A percentile compares a stretch with the other conserved stretches of the same genome.
phyloP scores from a whole-genome alignment of 2,329 filamentous ascomycete genomes.

The Ophiostoma populinum region DNA sequence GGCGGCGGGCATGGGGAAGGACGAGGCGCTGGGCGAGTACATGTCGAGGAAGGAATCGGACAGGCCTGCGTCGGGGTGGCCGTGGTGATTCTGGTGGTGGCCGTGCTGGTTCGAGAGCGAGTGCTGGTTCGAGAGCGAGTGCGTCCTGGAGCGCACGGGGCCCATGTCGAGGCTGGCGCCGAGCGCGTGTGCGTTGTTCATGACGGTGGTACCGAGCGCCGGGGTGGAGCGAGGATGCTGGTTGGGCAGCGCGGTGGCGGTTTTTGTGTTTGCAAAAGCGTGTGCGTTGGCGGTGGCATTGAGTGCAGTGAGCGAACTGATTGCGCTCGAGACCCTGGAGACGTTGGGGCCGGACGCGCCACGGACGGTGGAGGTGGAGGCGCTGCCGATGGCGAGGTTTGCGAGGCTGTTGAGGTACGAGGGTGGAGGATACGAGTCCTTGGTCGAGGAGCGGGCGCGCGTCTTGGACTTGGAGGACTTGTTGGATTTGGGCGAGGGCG shows the following conservation, averaged over 20 bases:
- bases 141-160: slow-evolving; percentile 16
- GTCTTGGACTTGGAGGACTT: too few relatives aligned
- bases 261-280: not conserved
- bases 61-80: slow-evolving; percentile 13
- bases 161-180: slow-evolving; percentile 14
- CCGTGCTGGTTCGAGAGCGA: too few relatives aligned
- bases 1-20: too few relatives aligned
- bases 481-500: too few relatives aligned
- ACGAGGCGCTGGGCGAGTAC: slow-evolving; percentile 23
- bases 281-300: slow-evolving; percentile 3
- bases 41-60: slow-evolving; percentile 23
- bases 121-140: slow-evolving; percentile 8
- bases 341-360: too few relatives aligned
- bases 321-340: too few relatives aligned
- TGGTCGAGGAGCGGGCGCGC: slow-evolving; percentile 6
- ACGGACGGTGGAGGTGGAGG: slow-evolving; percentile 13
- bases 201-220: slow-evolving; percentile 10
- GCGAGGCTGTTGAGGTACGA: not conserved
- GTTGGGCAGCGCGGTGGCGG: not conserved
- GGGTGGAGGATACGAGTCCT: not conserved
- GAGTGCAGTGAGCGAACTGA: too few relatives aligned
- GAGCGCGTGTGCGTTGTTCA: too few relatives aligned
- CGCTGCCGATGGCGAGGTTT: not conserved
- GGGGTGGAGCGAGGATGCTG: not conserved
- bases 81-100: too few relatives aligned